Conservation (phyloP, 2,329 filamentous ascomycete genomes). For the Ophiobolus disseminans region DNA sequence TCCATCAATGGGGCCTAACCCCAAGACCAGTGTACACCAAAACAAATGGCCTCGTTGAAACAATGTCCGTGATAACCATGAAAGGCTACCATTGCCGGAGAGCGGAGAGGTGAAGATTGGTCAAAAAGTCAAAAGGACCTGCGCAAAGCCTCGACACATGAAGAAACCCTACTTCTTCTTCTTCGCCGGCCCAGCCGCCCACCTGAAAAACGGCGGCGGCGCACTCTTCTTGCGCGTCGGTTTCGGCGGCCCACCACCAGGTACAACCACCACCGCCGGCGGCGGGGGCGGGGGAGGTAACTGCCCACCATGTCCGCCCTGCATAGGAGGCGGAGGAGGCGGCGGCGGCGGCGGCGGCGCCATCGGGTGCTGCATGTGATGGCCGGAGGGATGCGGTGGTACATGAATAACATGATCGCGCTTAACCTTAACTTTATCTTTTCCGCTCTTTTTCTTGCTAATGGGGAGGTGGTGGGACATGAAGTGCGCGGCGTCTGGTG, state of each 20-base stretch:
- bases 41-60: too few species aligned
- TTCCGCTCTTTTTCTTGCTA: constrained; percentile 18
- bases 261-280: constrained; percentile 14
- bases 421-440: constrained; percentile 20
- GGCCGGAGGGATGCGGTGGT: constrained; percentile 7
- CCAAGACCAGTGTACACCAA: background rate
- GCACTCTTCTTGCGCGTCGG: constrained; percentile 16
- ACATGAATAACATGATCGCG: constrained; percentile 20
- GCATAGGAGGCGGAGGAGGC: constrained; percentile 11
- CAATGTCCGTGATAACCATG: too few species aligned
- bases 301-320: too few species aligned
- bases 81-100: background rate
- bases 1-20: background rate
- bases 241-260: constrained; percentile 1
- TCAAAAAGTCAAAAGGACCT: too few species aligned
- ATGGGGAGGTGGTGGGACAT: constrained; percentile 18
- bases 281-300: constrained; percentile 18
- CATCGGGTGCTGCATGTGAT: background rate
- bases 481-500: constrained; percentile 23
- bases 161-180: constrained; percentile 14
- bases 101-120: background rate
- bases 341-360: constrained; percentile 6
- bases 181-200: constrained; percentile 26
- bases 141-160: background rate
- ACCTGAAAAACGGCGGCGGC: constrained; percentile 28